Percentiles rank a stretch among this genome's conserved stretches.
Evolutionary conservation across 495 filamentous ascomycete species (phyloP).

Genomic region (Clohesyomyces aquaticus): DNA sequence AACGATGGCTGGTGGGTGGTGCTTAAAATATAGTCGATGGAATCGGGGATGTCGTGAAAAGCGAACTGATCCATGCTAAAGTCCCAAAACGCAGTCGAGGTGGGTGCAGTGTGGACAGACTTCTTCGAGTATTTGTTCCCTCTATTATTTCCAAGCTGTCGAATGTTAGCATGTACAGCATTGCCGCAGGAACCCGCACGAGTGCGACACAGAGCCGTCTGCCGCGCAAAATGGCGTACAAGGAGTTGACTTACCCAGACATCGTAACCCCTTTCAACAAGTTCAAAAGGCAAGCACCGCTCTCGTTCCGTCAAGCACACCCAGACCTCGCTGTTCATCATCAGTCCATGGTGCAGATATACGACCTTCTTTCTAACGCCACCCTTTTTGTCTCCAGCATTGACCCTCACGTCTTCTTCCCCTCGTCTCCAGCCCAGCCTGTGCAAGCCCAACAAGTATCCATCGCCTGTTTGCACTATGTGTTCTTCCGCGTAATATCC

Average conservation of each 20-base stretch:
- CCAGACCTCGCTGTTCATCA: slow-evolving; percentile 99
- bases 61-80: slow-evolving; percentile 98
- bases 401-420: slow-evolving; percentile 74
- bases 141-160: slow-evolving; percentile 87
- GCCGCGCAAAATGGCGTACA: not conserved
- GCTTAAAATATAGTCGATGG: slow-evolving; percentile 85
- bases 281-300: slow-evolving; percentile 80
- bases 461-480: slow-evolving; percentile 90
- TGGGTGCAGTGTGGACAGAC: slow-evolving; percentile 71
- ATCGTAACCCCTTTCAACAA: slow-evolving; percentile 93
- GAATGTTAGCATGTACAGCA: slow-evolving; percentile 19
- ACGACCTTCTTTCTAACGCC: slow-evolving; percentile 81
- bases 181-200: not conserved
- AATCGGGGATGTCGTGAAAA: slow-evolving; percentile 95
- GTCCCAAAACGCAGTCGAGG: slow-evolving; percentile 83
- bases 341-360: slow-evolving; percentile 92
- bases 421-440: slow-evolving; percentile 79
- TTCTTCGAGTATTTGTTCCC: slow-evolving; percentile 99
- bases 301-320: slow-evolving; percentile 87
- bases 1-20: slow-evolving; percentile 83
- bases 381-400: slow-evolving; percentile 60
- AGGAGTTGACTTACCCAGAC: slow-evolving; percentile 73
- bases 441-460: slow-evolving; percentile 90
- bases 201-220: not conserved
- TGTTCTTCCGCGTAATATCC: slow-evolving; percentile 95